Percentiles rank a stretch among this genome's conserved stretches.
Conservation (phyloP, 1,284 basidiomycete genomes). For the Cryptococcus neoformans region DNA sequence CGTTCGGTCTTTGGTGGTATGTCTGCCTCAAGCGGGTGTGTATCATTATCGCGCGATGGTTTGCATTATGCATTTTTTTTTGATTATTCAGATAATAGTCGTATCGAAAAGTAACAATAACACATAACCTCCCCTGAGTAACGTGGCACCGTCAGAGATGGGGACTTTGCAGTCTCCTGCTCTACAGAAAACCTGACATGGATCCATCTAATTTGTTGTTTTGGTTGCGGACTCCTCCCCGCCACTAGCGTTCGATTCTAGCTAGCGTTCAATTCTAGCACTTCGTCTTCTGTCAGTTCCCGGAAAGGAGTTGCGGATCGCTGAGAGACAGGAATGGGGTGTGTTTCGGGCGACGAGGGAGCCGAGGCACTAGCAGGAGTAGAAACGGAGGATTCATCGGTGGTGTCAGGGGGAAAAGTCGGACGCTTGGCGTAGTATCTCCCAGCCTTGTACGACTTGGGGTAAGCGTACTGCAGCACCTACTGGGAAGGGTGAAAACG, state of each 20-base stretch:
- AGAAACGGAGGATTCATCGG: slow-evolving; percentile 4
- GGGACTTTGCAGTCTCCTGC: too few species aligned
- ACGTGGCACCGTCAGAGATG: too few species aligned
- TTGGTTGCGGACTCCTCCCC: background rate
- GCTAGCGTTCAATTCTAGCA: slow-evolving; percentile 24
- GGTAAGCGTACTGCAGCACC: background rate
- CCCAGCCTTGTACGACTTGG: slow-evolving; percentile 29
- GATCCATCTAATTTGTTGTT: too few species aligned
- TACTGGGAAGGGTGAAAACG: background rate
- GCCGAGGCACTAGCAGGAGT: slow-evolving; percentile 5
- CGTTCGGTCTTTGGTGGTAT: too few species aligned
- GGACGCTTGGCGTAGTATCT: slow-evolving; percentile 37
- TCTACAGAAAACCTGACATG: too few species aligned
- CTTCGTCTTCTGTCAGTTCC: slow-evolving; percentile 41
- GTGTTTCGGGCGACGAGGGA: slow-evolving; percentile 6
- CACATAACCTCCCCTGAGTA: too few species aligned
- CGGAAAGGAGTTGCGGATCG: slow-evolving; percentile 38
- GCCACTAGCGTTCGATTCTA: slow-evolving; percentile 22
- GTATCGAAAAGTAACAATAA: too few species aligned
- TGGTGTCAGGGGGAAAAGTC: slow-evolving; percentile 11
- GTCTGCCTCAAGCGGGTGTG: background rate
- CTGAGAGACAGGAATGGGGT: slow-evolving; percentile 10
- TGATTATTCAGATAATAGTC: too few species aligned
- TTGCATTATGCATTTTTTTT: slow-evolving; percentile 1
- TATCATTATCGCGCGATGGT: background rate